Base-by-base conservation (phyloP, 805 yeast genomes). In the Suhomyces sp. region DNA sequence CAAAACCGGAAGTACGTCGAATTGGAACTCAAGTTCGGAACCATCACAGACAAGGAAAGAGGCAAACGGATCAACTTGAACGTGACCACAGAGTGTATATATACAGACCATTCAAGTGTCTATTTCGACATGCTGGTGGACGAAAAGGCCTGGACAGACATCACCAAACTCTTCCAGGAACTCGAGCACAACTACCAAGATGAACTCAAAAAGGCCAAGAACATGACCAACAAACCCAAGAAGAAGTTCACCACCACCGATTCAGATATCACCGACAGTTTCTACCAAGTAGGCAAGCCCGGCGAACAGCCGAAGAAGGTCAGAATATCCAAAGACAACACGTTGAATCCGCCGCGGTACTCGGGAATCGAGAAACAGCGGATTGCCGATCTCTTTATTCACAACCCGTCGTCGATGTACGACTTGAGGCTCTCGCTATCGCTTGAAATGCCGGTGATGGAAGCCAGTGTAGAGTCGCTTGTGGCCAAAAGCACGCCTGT, bases 391-490 rank as follows among this genome's bases (percentile, higher is more conserved):
- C 68, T 92, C 53, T 79, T 82, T 61, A 75, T 91, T 19, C 85
- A 82, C 62, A 80, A 87, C 51, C 97, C 97, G 4, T 86, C 88
- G 57, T 82, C 88, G 31, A 77, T 84, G 68, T 86, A 85, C 64
- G 97, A 91, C 69, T 75, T 86, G 59, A 79, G 96, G 60, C 72
- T 91, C 38, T 85, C 96, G 5, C 71, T 92, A 57, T 83, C 90
- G 38, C 69, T 88, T 27, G 97, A 91, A 81, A 66, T 85, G 55
- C 97, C 97, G 0, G 80, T 82, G 24, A 79, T 81, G 35, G 84
- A 79, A 71, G 69, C 83, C 65, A 68, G 85, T 72, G 60, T 86
- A 65, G 80, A 78, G 70, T 78, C 74, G 63, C 62, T 70, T 17
- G 59, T 81, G 68, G 75, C 76, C 65, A 73, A 80, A 62, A 29